Base-by-base conservation (phyloP, 2,329 filamentous ascomycete genomes). In the Calonectria pauciramosa region DNA sequence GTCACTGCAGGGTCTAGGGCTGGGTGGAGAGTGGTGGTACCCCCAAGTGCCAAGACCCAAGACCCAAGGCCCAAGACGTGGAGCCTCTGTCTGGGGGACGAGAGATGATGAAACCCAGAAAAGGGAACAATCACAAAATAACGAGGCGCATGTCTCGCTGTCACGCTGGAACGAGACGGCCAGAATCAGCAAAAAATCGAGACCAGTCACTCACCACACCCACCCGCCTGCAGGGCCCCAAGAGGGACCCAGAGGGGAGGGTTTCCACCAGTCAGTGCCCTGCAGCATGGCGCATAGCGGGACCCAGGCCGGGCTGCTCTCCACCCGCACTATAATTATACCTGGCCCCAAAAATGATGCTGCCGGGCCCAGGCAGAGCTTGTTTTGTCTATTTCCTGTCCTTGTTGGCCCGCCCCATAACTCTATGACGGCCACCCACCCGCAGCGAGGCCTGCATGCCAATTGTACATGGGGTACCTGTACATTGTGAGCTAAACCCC, bases 291-390 rank as follows among this genome's bases (percentile, higher is more conserved):
- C 64, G 41, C 34, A 51, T 36, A 28, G 56, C 56, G 34, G 56
- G 56, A 60, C 56, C 34, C 56, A 54, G 70, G 23, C 64, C 32
- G 18, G 28, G 38, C 70, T 67, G 52, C 64, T 52, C 70, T 28
- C 41, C 41, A 47, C 41, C 41, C 41, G 32, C 47, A 51, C 71
- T 69, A 73, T 73, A 73, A 73, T 73, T 69, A 73, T 73, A 69
- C 56, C 56, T 60, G 56, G 56, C 34, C 23, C 14, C 47, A 23
- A 30, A 56, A 60, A 38, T 60, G 56, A 10, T 60, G 56, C 56
- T 60, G 70, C 47, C 56, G 63, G 63, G 63, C 36, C 47, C 34
- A 63, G 26, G 26, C 38, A 65, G 71, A 59, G 59, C 71, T 68
- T 72, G 71, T 72, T 72, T 69, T 54, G n/a, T 28, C 28, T 71